Evolutionary conservation across 345 rosid genomes (phyloP).

Genomic region (Murraya paniculata): DNA sequence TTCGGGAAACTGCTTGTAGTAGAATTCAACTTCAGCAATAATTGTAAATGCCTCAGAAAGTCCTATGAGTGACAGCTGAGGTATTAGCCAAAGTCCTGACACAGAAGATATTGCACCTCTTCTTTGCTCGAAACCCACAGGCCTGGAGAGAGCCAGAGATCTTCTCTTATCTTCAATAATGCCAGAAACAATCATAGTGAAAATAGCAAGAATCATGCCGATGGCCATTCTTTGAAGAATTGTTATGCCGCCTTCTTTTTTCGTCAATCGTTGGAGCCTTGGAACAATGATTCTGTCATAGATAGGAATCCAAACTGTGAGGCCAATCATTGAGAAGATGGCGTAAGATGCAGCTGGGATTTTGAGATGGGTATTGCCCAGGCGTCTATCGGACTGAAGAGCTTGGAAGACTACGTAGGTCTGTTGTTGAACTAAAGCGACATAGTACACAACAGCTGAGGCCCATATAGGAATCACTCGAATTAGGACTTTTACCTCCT

Average conservation of each 20-base stretch:
- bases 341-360: conserved; percentile 39
- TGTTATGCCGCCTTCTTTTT: conserved; percentile 38
- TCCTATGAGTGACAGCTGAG: conserved; percentile 39
- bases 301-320: conserved; percentile 37
- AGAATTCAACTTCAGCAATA: conserved; percentile 38
- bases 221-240: conserved; percentile 35
- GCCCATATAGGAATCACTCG: conserved; percentile 41
- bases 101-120: conserved; percentile 35
- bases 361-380: conserved; percentile 20
- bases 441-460: conserved; percentile 17
- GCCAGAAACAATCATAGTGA: conserved; percentile 35
- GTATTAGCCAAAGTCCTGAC: conserved; percentile 39
- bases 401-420: conserved; percentile 44
- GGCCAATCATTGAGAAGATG: conserved; percentile 31
- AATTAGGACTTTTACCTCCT: conserved; percentile 45
- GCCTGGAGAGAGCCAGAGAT: conserved; percentile 16
- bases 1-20: conserved; percentile 56
- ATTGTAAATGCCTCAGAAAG: conserved; percentile 30
- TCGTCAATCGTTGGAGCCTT: conserved; percentile 25
- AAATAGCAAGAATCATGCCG: conserved; percentile 31
- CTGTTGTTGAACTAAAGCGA: conserved; percentile 31
- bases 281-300: conserved; percentile 41
- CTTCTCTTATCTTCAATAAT: conserved; percentile 30
- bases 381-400: conserved; percentile 27
- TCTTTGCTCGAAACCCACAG: conserved; percentile 24